Conservation (phyloP, 192 early-diverging fungal species). For the Backusella australiensis region DNA sequence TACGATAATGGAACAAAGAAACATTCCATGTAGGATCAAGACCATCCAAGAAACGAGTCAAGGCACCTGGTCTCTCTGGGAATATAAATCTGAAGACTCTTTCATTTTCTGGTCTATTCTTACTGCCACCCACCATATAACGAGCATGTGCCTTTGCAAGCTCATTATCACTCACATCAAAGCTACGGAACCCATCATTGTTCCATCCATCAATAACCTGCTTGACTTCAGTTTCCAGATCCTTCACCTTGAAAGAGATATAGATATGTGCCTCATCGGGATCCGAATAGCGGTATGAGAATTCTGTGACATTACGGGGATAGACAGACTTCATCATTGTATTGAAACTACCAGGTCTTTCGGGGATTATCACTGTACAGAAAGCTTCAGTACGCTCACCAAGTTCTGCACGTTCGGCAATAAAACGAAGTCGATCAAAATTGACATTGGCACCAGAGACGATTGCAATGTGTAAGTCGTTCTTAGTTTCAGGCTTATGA, state of each 20-base stretch:
- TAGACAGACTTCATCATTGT: constrained; percentile 78
- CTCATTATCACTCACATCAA: constrained; percentile 90
- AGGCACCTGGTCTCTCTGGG: constrained; percentile 92
- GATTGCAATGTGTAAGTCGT: constrained; percentile 68
- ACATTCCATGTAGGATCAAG: constrained; percentile 73
- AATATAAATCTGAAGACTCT: constrained; percentile 92
- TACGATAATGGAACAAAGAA: constrained; percentile 94
- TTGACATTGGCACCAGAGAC: constrained; percentile 98
- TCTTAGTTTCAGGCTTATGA: constrained; percentile 34
- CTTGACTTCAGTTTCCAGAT: constrained; percentile 67
- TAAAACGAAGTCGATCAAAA: constrained; percentile 97
- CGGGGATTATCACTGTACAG: constrained; percentile 91
- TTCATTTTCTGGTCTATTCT: constrained; percentile 76
- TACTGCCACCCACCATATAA: constrained; percentile 87
- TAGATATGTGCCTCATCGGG: constrained; percentile 81
- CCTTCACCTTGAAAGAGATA: constrained; percentile 81
- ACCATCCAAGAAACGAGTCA: constrained; percentile 80
- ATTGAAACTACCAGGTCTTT: constrained; percentile 81
- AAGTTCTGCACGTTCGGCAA: constrained; percentile 93
- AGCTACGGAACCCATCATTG: constrained; percentile 64
- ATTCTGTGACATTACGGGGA: constrained; percentile 89
- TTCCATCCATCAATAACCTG: constrained; percentile 63
- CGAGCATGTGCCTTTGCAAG: constrained; percentile 96
- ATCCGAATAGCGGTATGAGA: constrained; percentile 82
- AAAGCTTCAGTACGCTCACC: constrained; percentile 93